These are phyloP conservation scores for Stephanodiscus minutulus DNA, from an alignment of 108 stramenopile genomes.

Conservation along the genomic window DNA sequence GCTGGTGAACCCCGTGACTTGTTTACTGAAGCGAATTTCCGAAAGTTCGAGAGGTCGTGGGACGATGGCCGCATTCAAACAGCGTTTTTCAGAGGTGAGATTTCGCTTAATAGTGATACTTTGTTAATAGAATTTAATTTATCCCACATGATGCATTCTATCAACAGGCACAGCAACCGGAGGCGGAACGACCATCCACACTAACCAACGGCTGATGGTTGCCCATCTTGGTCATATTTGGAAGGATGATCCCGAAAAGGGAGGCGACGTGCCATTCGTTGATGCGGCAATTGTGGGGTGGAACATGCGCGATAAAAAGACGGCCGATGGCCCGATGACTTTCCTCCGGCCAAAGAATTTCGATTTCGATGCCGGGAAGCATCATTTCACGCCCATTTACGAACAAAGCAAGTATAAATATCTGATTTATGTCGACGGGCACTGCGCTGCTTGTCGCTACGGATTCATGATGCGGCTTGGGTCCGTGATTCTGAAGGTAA, in stretches of 20 bases:
- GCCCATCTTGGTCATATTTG: constrained; percentile 80
- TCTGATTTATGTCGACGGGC: constrained; percentile 98
- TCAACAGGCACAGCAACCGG: constrained; percentile 94
- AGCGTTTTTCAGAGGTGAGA: constrained; percentile 91
- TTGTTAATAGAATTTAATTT: no score
- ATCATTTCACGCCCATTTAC: constrained; percentile 98
- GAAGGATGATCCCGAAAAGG: constrained; percentile 88
- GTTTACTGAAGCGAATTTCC: constrained; percentile 97
- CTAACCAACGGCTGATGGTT: constrained; percentile 96
- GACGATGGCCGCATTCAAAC: constrained; percentile 89
- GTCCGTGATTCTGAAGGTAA: constrained; percentile 92
- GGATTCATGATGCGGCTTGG: constrained; percentile 99
- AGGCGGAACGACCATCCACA: constrained; percentile 93
- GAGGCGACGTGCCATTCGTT: constrained; percentile 86
- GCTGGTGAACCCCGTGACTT: constrained; percentile 91
- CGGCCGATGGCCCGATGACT: constrained; percentile 86
- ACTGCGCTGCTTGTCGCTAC: constrained; percentile 99
- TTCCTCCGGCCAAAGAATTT: constrained; percentile 81
- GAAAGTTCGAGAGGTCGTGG: constrained; percentile 95
- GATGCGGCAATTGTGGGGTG: constrained; percentile 97
- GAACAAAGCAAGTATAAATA: constrained; percentile 98
- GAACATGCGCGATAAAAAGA: constrained; percentile 98
- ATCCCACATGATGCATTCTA: neutral
- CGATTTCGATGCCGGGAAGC: constrained; percentile 88
- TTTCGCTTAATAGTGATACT: neutral